phyloP scores from a whole-genome alignment of 805 yeast genomes.

The Zygosaccharomyces siamensis region DNA sequence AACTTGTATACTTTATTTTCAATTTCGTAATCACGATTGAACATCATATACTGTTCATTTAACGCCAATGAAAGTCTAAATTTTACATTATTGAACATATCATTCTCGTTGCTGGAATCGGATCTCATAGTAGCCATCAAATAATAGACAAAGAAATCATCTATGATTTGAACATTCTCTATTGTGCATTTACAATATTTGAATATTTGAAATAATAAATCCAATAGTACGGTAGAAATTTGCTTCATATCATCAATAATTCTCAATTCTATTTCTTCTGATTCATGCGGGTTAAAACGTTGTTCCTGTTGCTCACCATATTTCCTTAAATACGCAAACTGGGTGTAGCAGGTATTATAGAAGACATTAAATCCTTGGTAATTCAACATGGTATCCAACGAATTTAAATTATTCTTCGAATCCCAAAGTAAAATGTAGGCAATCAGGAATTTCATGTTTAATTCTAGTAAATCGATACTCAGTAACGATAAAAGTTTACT shows the following conservation, averaged over 20 bases:
- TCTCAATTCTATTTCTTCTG: slow-evolving; percentile 29
- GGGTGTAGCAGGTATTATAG: slow-evolving; percentile 38
- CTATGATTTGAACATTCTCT: slow-evolving; percentile 41
- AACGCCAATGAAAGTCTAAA: slow-evolving; percentile 67
- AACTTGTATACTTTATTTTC: slow-evolving; percentile 53
- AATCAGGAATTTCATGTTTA: slow-evolving; percentile 38
- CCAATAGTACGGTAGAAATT: slow-evolving; percentile 43
- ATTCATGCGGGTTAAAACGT: slow-evolving; percentile 8
- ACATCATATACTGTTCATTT: slow-evolving; percentile 84
- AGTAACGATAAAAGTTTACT: slow-evolving; percentile 46
- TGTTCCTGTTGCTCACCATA: slow-evolving; percentile 25
- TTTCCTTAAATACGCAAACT: slow-evolving; percentile 32
- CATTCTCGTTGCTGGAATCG: slow-evolving; percentile 49
- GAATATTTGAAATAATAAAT: slow-evolving; percentile 52
- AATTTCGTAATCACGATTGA: slow-evolving; percentile 35
- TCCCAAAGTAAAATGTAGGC: slow-evolving; percentile 44
- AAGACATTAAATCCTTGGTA: slow-evolving; percentile 50
- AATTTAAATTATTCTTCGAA: slow-evolving; percentile 39
- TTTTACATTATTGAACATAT: slow-evolving; percentile 59
- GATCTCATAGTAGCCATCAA: slow-evolving; percentile 44
- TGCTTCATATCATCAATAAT: slow-evolving; percentile 37
- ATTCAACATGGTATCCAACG: slow-evolving; percentile 45
- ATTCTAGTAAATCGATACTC: slow-evolving; percentile 34
- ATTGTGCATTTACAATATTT: slow-evolving; percentile 43
- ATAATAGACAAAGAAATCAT: slow-evolving; percentile 43